Conservation (phyloP, 139 green algal species). For the Micractinium conductrix region DNA sequence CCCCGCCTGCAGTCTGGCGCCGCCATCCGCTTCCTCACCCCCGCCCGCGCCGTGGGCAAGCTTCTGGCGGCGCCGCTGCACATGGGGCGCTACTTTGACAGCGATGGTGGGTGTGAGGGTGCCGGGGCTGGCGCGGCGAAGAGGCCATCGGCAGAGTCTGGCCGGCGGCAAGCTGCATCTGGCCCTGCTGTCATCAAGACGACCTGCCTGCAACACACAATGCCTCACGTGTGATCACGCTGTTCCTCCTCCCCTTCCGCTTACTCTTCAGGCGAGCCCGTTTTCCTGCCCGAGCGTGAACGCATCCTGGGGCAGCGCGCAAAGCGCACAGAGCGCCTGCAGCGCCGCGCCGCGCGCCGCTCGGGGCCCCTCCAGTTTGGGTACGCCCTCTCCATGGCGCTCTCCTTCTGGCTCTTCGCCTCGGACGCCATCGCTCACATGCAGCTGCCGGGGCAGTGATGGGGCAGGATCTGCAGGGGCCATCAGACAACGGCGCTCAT, state of each 20-base stretch:
- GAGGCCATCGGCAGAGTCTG: not conserved
- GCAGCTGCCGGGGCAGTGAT: not conserved
- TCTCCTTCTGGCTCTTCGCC: slow-evolving; percentile 51
- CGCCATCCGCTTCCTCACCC: slow-evolving; percentile 80
- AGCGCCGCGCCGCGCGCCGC: slow-evolving; percentile 47
- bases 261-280: slow-evolving; percentile 37
- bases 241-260: not conserved
- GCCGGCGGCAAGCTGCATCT: too few relatives aligned
- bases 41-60: slow-evolving; percentile 52
- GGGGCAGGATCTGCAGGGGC: not conserved
- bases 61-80: slow-evolving; percentile 66
- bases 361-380: slow-evolving; percentile 55
- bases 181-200: not conserved
- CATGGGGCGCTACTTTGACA: slow-evolving; percentile 81
- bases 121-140: not conserved
- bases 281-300: slow-evolving; percentile 68
- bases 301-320: slow-evolving; percentile 60
- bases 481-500: too few relatives aligned
- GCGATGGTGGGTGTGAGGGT: slow-evolving; percentile 46
- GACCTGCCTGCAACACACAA: not conserved
- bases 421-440: slow-evolving; percentile 18
- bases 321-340: slow-evolving; percentile 56
- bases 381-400: slow-evolving; percentile 63
- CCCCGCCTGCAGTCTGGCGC: not conserved
- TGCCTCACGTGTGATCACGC: not conserved